These are phyloP conservation scores for Tremella yokohamensis DNA, from an alignment of 768 basidiomycete genomes.

Conservation along the genomic window DNA sequence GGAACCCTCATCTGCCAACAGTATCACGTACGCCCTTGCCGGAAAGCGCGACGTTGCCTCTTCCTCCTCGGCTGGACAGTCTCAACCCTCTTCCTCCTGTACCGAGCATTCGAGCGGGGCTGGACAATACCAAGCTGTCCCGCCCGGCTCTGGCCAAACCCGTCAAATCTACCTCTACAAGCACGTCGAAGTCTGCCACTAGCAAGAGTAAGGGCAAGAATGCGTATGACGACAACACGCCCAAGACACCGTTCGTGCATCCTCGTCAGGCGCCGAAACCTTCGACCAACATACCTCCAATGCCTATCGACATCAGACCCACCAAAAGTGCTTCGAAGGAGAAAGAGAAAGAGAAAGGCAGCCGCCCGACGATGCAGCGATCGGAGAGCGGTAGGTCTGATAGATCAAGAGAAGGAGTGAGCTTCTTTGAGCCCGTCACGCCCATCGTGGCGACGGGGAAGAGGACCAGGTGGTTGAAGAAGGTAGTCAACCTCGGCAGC, in stretches of 20 bases:
- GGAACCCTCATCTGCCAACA: too few relatives aligned
- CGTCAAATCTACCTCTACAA: too few relatives aligned
- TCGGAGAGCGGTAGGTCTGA: neutral
- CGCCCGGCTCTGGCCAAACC: too few relatives aligned
- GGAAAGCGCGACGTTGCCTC: too few relatives aligned
- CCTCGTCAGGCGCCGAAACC: constrained; percentile 31
- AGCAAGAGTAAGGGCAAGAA: neutral
- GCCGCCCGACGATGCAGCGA: neutral
- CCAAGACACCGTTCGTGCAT: constrained; percentile 34
- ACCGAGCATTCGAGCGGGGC: too few relatives aligned
- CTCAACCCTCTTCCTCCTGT: too few relatives aligned
- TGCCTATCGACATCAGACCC: neutral
- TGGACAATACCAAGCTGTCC: too few relatives aligned
- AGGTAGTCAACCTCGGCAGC: constrained; percentile 18
- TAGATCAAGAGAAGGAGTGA: constrained; percentile 8
- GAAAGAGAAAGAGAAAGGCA: neutral
- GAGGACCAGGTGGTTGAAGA: constrained; percentile 32
- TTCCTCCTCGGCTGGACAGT: too few relatives aligned
- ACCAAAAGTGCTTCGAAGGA: neutral
- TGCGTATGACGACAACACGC: neutral
- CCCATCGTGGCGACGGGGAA: constrained; percentile 15
- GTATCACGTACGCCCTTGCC: too few relatives aligned
- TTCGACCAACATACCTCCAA: neutral
- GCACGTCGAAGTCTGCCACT: too few relatives aligned
- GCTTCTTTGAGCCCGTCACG: constrained; percentile 36